Base-by-base conservation (phyloP, 2,329 filamentous ascomycete species). In the Ceratocystis colombiana region DNA sequence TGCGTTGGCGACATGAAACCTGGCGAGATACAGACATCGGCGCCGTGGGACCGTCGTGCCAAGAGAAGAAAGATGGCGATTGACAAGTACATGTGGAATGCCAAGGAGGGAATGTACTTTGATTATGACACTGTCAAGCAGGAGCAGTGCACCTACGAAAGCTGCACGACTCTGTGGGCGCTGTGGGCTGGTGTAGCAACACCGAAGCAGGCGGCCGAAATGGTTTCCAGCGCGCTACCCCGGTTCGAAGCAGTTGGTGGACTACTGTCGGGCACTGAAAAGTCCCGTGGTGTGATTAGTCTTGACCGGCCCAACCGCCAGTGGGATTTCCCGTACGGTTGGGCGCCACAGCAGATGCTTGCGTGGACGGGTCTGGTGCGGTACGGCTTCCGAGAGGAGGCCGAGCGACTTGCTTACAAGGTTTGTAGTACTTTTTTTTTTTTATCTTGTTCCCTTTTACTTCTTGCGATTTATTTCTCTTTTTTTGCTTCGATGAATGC, bases 281-380 rank as follows among this genome's bases (percentile, higher is more conserved):
- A 91, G 75, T 96, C 90, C 65, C 88, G 94, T 57, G 94, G 94
- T 50, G 79, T 81, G 41, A 79, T 96, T 68, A 86, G 88, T 12
- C 76, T 96, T 48, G 84, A 92, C 71, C 84, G 93, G 61, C 94
- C 94, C 6, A 97, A 96, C 75, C 86, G 94, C 71, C 94, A 99
- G 75, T 99, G 94, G 94, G 94, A 99, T 75, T 97, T 91, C 74
- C 94, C 94, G 0, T 97, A 94, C 73, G 94, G 94, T 68, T 99
- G 94, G 94, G 94, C 94, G 66, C 94, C 94, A 41, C 94, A 99
- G 79, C 94, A 99, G 79, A 97, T 99, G 78, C 84, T 99, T 53
- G 93, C 94, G 0, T 99, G 94, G 94, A 92, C 90, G 0, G 94
- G 92, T 2, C 79, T 99, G 68, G 83, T 91, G 72, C 87, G 92